Evolutionary conservation across 495 filamentous ascomycete genomes (phyloP).

Genomic region (Neurospora sp.): DNA sequence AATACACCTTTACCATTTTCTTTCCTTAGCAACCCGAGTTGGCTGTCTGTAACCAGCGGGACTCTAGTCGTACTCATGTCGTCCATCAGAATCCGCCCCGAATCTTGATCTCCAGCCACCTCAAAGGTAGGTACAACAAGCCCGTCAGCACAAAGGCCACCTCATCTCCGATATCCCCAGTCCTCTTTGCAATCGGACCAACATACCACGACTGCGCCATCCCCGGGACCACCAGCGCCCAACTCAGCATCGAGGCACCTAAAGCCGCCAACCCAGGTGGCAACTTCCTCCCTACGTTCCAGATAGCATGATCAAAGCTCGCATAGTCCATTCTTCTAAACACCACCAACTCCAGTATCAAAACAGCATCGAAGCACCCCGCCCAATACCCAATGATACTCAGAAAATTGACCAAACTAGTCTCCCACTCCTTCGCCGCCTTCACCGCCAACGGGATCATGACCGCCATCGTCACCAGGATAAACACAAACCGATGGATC

Average conservation of each 20-base stretch:
- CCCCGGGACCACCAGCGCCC: constrained; percentile 36
- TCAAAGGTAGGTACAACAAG: constrained; percentile 31
- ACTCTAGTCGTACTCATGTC: background rate
- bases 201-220: constrained; percentile 45
- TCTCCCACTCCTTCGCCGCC: constrained; percentile 38
- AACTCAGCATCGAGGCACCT: constrained; percentile 24
- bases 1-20: background rate
- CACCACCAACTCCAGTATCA: constrained; percentile 37
- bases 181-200: constrained; percentile 38
- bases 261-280: constrained; percentile 37
- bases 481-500: constrained; percentile 37
- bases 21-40: background rate
- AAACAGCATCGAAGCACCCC: constrained; percentile 38
- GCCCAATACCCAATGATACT: constrained; percentile 46
- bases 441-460: constrained; percentile 41
- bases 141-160: constrained; percentile 38
- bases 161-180: constrained; percentile 47
- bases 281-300: constrained; percentile 36
- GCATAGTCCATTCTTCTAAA: constrained; percentile 30
- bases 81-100: constrained; percentile 10
- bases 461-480: constrained; percentile 32
- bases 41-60: background rate
- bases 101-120: constrained; percentile 29
- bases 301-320: constrained; percentile 34
- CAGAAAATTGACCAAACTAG: constrained; percentile 40